Evolutionary conservation across 2,329 filamentous ascomycete species (phyloP).

Genomic region (Botryotinia calthae): DNA sequence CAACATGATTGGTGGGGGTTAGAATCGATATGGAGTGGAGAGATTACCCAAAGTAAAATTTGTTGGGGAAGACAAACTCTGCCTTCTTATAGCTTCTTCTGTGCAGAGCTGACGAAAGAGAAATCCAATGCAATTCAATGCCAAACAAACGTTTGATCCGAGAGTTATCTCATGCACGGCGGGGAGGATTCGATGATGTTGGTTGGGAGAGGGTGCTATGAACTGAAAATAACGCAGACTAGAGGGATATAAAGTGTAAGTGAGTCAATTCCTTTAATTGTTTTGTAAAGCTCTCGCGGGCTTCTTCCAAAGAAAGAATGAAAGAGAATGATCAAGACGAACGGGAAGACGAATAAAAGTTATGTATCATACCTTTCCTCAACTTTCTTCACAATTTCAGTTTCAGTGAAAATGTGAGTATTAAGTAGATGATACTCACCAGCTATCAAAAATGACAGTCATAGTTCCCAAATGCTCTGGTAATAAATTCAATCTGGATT

Average conservation of each 20-base stretch:
- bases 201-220: slow-evolving; percentile 3
- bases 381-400: not conserved
- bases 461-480: slow-evolving; percentile 8
- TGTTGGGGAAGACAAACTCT: slow-evolving; percentile 3
- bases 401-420: not conserved
- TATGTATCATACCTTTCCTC: slow-evolving; percentile 6
- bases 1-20: slow-evolving; percentile 35
- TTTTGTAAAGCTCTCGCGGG: not conserved
- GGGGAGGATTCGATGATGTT: slow-evolving; percentile 22
- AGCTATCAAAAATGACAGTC: slow-evolving; percentile 12
- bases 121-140: slow-evolving; percentile 24
- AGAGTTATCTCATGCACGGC: slow-evolving; percentile 35
- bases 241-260: slow-evolving; percentile 14
- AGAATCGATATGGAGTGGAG: slow-evolving; percentile 12
- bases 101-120: slow-evolving; percentile 29
- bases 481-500: slow-evolving; percentile 4
- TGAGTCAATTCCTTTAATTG: not conserved
- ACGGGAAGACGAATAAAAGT: not conserved
- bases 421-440: not conserved
- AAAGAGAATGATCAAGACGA: not conserved
- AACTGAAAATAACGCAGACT: slow-evolving; percentile 33
- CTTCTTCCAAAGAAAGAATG: not conserved
- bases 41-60: not conserved
- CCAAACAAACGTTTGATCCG: slow-evolving; percentile 28
- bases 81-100: slow-evolving; percentile 31